Base-by-base conservation (phyloP, 164 flowering plant genomes). In the Litsea cubeba region DNA sequence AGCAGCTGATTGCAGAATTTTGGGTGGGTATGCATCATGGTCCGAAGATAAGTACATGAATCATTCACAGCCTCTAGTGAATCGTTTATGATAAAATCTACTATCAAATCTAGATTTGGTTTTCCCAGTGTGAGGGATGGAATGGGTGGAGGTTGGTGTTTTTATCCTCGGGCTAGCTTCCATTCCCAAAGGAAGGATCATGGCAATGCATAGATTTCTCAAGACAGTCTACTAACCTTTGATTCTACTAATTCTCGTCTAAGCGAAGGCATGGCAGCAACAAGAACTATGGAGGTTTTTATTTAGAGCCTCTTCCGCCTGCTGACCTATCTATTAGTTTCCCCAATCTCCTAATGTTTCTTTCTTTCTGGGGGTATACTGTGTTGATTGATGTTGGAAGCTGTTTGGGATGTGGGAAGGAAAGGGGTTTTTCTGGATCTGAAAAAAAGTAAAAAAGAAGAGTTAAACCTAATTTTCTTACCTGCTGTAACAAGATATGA, bases 1-100 rank as follows among this genome's bases (percentile, higher is more conserved):
- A 63, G 69, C 18, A 18, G n/a, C 76, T 66, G 71, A 74, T 74
- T 28, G 50, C 26, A 26, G 70, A 50, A 74, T 65, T 74, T 67
- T 66, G 70, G 49, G 71, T 68, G 17, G 49, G 72, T 51, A 50
- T 51, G 35, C 28, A 20, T 74, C 51, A 12, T n/a, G 11, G 18
- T 24, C 70, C 11, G 50, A 10, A 28, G 14, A 30, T 51, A 54
- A 18, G 17, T 11, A 32, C 65, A 30, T 11, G 5, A 63, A 62
- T 62, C 58, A 62, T 62, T 62, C 68, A 72, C 74, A 46, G 5
- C 51, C 65, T 30, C 60, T 17, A 54, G 24, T 25, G 22, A 65
- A 62, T 30, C 40, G 23, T 32, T 58, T 62, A 58, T 49, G 35
- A 28, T 32, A 17, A 22, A 17, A 22, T 40, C 15, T n/a, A 8